Evolutionary conservation across 768 basidiomycete genomes (phyloP), one percentile per base, ranked within the genome.

Genomic region (Russula dissimulans): DNA sequence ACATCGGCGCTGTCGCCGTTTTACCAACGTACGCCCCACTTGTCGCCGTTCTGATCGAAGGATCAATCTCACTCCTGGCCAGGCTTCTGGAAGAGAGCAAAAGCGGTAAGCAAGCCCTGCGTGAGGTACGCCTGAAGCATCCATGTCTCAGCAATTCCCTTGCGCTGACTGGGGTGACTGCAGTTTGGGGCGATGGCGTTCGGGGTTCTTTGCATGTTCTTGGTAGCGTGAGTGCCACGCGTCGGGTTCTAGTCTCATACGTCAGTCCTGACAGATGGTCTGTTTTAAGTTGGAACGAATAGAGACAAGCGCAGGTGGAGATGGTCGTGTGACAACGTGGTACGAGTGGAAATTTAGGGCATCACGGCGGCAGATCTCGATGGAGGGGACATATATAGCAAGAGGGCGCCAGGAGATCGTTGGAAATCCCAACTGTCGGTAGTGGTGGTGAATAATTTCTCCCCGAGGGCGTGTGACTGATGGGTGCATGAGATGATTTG

Each of bases 101-200:
- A 72, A 90, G 89, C 69, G 88, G 81, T 54, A 84, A 79, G 69
- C 93, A 95, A 73, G 90, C 92, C n/a, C 71, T 95, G 69, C 88
- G 92, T 44, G 93, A 97, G 85, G 91, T 86, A 70, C 69, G 81
- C 70, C 32, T 50, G 31, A 38, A 65, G 10, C 43, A 26, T 57
- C 39, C 38, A 44, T 43, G 41, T 61, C 12, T n/a, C n/a, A 56
- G 50, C 29, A 14, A 49, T 31, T 46, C 31, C 31, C 43, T 48
- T 42, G 17, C 47, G 42, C 29, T 57, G 49, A 51, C 54, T 59
- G 63, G 66, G 61, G 64, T 31, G 41, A 36, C 62, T 65, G 62
- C 72, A 95, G 91, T 94, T 95, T 74, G 86, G 79, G 60, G 92
- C 91, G 60, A 95, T 95, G 92, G 82, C 82, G 50, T 81, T 95